Percentiles rank a stretch among this genome's conserved stretches.
Evolutionary conservation across 2,329 filamentous ascomycete species (phyloP).

Genomic region (Neofusicoccum umdonicola): DNA sequence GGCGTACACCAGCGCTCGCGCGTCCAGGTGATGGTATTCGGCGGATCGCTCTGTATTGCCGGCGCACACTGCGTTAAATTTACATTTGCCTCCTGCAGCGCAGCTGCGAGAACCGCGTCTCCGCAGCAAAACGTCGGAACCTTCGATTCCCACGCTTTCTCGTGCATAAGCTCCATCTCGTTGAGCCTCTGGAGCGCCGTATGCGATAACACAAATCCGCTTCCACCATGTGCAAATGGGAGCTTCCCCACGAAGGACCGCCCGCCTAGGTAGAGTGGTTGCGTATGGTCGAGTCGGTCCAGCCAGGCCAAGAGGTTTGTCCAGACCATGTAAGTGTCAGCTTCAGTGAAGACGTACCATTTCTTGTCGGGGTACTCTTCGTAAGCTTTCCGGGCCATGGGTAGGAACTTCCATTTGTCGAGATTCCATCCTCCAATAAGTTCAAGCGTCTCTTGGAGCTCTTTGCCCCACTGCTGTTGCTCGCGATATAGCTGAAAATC

Average conservation of each 20-base stretch:
- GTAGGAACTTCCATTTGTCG: constrained; percentile 61
- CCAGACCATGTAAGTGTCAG: constrained; percentile 38
- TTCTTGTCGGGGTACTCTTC: constrained; percentile 33
- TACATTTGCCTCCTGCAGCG: constrained; percentile 34
- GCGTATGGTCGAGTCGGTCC: constrained; percentile 37
- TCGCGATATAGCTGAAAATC: constrained; percentile 56
- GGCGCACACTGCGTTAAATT: constrained; percentile 40
- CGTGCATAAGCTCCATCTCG: constrained; percentile 21
- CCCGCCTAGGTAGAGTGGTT: constrained; percentile 43
- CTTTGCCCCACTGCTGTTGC: constrained; percentile 27
- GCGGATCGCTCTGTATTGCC: constrained; percentile 44
- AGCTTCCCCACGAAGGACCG: constrained; percentile 36
- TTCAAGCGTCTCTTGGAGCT: not conserved
- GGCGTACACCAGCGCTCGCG: constrained; percentile 43
- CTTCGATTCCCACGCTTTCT: constrained; percentile 34
- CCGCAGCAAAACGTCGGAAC: constrained; percentile 38
- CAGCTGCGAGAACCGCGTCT: constrained; percentile 35
- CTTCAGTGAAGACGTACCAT: constrained; percentile 40
- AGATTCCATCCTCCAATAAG: constrained; percentile 44
- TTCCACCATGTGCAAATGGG: constrained; percentile 42
- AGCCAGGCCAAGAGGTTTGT: constrained; percentile 42
- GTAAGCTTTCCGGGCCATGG: constrained; percentile 52
- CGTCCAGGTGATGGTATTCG: constrained; percentile 39
- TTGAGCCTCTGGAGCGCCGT: constrained; percentile 36
- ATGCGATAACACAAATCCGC: constrained; percentile 44